Conservation (phyloP, 2,329 filamentous ascomycete genomes). For the Verticillium zaregamsianum region DNA sequence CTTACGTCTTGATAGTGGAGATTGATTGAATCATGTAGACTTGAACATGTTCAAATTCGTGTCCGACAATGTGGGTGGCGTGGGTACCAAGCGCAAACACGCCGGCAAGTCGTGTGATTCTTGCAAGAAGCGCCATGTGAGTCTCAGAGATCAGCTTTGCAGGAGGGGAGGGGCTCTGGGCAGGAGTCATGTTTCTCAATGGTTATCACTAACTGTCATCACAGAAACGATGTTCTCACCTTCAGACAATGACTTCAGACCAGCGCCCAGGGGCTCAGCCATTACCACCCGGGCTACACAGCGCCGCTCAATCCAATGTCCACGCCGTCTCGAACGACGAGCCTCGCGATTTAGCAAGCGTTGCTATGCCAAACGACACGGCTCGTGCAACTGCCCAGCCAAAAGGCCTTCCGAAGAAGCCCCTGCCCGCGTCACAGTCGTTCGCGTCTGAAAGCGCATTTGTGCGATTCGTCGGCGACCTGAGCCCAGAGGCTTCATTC, state of each 20-base stretch:
- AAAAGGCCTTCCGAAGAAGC: not conserved
- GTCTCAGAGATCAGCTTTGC: not conserved
- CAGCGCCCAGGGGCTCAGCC: too few relatives aligned
- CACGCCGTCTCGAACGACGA: not conserved
- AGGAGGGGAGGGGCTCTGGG: not conserved
- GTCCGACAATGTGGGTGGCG: conserved; percentile 25
- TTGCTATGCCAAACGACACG: not conserved
- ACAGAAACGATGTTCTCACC: conserved; percentile 1
- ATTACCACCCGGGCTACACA: not conserved
- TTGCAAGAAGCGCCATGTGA: conserved; percentile 14
- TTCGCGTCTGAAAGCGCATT: not conserved
- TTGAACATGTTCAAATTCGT: conserved; percentile 17
- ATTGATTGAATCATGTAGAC: not conserved
- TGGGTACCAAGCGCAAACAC: conserved; percentile 13
- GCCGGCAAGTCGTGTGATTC: conserved; percentile 8
- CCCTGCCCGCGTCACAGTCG: not conserved
- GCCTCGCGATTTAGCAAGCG: not conserved
- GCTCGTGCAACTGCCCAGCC: not conserved
- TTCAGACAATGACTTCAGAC: not conserved
- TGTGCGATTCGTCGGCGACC: conserved; percentile 20
- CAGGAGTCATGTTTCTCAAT: not conserved
- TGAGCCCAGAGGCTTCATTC: conserved; percentile 18
- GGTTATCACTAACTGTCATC: not conserved
- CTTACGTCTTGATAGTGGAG: not conserved
- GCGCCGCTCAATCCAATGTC: not conserved